Base-by-base conservation (phyloP, 768 basidiomycete genomes). In the Phlegmacium glaucopus region DNA sequence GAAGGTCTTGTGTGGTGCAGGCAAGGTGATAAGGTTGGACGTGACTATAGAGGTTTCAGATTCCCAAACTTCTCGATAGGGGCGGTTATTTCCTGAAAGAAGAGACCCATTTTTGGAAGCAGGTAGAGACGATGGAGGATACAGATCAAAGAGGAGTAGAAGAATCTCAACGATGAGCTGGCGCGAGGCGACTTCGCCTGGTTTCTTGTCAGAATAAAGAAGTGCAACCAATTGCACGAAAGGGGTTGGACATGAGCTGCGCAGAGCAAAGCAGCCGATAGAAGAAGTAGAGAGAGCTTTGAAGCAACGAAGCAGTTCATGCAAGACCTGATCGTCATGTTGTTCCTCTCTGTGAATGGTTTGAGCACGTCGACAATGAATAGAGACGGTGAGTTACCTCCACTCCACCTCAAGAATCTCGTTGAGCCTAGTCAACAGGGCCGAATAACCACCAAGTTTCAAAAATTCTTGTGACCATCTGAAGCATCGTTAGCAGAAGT, bases 151-250 rank as follows among this genome's bases (percentile, higher is more conserved):
- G 6, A 97, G 72, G 47, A 87, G 75, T n/a, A 85, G 72, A 40
- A 97, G 73, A 12, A 99, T 72, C 44, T 98, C 96, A 36, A 89
- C 70, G 30, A 99, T 94, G 46, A 97, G 79, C 59, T 94, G 92
- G 28, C 94, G 83, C 4, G 90, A 87, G 4, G 83, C 80, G 8
- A 98, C 75, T 32, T 99, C 96, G 37, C 96, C 96, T 0, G 96
- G 96, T 63, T 94, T 96, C 74, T 98, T 98, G 72, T 98, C 95
- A 4, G 94, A 95, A 66, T 91, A 98, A 2, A 98, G 74, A 12
- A 98, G 77, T 8, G 82, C 71, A 13, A 94, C 76, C 25, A 99
- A 75, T 52, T 94, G 88, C 4, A 77, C 74, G 62, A 92, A 97
- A 1, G 95, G 96, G 0, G 86, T 83, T 1, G 94, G 94, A 48